Evolutionary conservation across 148 eudicot species (phyloP).

Genomic region (Silene uniflora): DNA sequence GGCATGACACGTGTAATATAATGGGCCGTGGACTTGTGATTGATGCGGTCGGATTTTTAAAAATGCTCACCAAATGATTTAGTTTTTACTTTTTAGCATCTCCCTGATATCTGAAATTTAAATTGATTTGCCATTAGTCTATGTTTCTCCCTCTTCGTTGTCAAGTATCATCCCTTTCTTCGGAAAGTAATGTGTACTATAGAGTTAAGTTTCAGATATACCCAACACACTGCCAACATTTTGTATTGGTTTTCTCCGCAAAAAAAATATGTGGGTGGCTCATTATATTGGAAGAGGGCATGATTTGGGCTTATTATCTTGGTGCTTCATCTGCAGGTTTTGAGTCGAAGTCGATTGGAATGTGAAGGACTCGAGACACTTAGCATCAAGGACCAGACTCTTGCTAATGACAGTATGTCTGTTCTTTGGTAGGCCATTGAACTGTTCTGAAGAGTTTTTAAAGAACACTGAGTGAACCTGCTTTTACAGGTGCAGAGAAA

Average conservation of each 20-base stretch:
- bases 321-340: slow-evolving; percentile 45
- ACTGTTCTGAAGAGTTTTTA: not conserved
- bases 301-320: slow-evolving; percentile 10
- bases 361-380: slow-evolving; percentile 71
- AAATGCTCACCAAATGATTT: too few relatives aligned
- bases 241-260: too few relatives aligned
- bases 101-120: too few relatives aligned
- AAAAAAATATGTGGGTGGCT: not conserved
- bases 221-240: too few relatives aligned
- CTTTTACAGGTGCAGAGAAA: slow-evolving; percentile 77
- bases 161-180: too few relatives aligned
- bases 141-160: too few relatives aligned
- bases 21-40: too few relatives aligned
- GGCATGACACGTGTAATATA: not conserved
- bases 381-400: slow-evolving; percentile 62
- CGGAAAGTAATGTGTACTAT: too few relatives aligned
- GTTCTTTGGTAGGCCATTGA: not conserved
- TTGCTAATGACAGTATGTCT: slow-evolving; percentile 71
- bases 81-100: too few relatives aligned
- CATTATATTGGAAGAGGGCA: not conserved
- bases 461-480: slow-evolving; percentile 8
- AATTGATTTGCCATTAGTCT: too few relatives aligned
- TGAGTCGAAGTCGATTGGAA: slow-evolving; percentile 66
- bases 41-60: too few relatives aligned
- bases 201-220: too few relatives aligned